phyloP scores from a whole-genome alignment of 1,139 yeast genomes.

The Sugiyamaella castrensis region DNA sequence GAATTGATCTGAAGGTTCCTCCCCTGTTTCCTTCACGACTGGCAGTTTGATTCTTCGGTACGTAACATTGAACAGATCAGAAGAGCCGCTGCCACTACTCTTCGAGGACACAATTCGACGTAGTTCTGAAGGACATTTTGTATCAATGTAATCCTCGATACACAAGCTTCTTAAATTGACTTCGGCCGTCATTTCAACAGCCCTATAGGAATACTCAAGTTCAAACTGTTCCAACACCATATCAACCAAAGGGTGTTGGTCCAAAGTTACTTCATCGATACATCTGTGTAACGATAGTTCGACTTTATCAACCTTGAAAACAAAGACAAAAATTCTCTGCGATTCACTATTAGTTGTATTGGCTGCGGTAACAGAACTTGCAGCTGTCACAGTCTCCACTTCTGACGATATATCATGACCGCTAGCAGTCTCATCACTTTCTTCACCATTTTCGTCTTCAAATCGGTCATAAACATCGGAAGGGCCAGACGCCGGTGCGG shows the following conservation, averaged over 20 bases:
- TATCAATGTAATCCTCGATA: conserved; percentile 72
- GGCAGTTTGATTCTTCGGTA: conserved; percentile 43
- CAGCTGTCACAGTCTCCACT: conserved; percentile 5
- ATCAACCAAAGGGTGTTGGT: conserved; percentile 68
- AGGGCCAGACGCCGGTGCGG: neutral
- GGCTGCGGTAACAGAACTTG: conserved; percentile 14
- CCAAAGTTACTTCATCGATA: conserved; percentile 55
- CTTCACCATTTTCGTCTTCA: conserved; percentile 28
- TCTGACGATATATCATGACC: conserved; percentile 7
- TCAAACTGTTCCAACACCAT: conserved; percentile 64
- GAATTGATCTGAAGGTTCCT: conserved; percentile 56
- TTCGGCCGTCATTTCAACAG: conserved; percentile 62
- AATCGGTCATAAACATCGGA: conserved; percentile 15
- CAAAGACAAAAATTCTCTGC: conserved; percentile 69
- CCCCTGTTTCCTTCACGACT: conserved; percentile 6
- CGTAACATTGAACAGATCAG: conserved; percentile 59
- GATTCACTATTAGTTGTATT: conserved; percentile 18
- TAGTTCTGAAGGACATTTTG: conserved; percentile 59
- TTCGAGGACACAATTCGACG: conserved; percentile 66
- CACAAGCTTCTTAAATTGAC: conserved; percentile 61
- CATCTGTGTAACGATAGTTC: conserved; percentile 67
- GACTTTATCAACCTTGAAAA: conserved; percentile 63
- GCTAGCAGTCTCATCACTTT: conserved; percentile 5
- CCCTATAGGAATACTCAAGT: conserved; percentile 59
- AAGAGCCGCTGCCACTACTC: conserved; percentile 14